A percentile compares a stretch with the other conserved stretches of the same genome.
Evolutionary conservation across 139 green algal species (phyloP).

Genomic region (Micromonas pusilla): DNA sequence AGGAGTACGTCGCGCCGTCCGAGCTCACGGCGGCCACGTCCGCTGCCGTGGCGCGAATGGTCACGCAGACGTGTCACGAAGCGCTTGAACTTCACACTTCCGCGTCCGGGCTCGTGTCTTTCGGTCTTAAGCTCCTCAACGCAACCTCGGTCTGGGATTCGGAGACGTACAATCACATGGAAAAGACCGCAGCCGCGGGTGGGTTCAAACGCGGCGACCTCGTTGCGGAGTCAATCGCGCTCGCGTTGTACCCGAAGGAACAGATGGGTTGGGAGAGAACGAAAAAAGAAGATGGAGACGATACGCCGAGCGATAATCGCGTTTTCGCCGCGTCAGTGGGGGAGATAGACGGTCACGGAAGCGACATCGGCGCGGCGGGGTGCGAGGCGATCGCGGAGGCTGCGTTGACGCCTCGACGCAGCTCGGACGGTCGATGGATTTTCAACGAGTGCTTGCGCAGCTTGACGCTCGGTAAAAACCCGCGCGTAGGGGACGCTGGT

Average conservation of each 20-base stretch:
- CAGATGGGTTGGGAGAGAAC: neutral
- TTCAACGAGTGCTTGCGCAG: neutral
- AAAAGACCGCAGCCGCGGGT: neutral
- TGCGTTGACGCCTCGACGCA: neutral
- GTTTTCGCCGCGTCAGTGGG: neutral
- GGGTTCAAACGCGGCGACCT: neutral
- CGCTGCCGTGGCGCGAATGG: neutral
- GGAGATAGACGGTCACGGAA: neutral
- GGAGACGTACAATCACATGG: neutral
- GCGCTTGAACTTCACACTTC: neutral
- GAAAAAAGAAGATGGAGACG: neutral
- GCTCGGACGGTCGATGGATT: neutral
- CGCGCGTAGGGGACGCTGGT: neutral
- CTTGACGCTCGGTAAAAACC: neutral
- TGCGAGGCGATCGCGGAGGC: neutral
- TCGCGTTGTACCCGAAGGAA: neutral
- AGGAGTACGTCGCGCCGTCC: neutral
- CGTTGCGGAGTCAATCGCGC: neutral
- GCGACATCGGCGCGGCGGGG: neutral
- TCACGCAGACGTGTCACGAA: neutral
- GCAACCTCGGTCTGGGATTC: neutral
- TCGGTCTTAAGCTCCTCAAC: neutral
- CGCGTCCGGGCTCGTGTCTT: neutral
- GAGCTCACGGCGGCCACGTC: neutral
- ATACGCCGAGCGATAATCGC: neutral